A percentile compares a stretch with the other conserved stretches of the same genome.
These are phyloP conservation scores for Spathaspora sp. DNA, from an alignment of 805 yeast species.

Conservation along the genomic window DNA sequence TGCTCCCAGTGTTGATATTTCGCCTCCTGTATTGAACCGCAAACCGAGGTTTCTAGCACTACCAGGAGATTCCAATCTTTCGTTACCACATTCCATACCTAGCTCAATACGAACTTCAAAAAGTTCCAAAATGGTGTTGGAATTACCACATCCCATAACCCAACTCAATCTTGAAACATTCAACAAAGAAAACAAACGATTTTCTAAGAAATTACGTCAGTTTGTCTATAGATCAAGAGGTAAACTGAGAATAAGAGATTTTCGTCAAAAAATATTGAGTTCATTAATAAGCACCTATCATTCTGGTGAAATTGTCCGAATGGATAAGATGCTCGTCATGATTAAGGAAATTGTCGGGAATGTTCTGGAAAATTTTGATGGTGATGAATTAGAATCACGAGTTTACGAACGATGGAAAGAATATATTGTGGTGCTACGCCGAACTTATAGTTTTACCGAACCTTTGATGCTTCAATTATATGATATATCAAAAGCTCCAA, in stretches of 20 bases:
- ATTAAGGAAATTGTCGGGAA: slow-evolving; percentile 39
- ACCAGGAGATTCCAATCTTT: neutral
- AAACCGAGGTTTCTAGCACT: neutral
- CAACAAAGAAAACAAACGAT: slow-evolving; percentile 1
- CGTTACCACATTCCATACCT: neutral
- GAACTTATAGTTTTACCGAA: slow-evolving; percentile 45
- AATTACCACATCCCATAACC: slow-evolving; percentile 6
- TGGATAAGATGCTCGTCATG: slow-evolving; percentile 68
- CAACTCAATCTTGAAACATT: neutral
- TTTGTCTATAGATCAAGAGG: slow-evolving; percentile 24
- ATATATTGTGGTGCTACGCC: slow-evolving; percentile 66
- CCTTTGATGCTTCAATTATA: slow-evolving; percentile 68
- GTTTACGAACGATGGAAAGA: slow-evolving; percentile 77
- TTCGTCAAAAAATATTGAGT: slow-evolving; percentile 17
- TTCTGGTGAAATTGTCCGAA: slow-evolving; percentile 61
- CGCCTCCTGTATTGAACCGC: neutral
- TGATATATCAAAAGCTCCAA: slow-evolving; percentile 29
- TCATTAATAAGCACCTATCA: slow-evolving; percentile 27
- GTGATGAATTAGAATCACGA: slow-evolving; percentile 48
- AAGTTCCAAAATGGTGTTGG: neutral
- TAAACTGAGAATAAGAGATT: slow-evolving; percentile 11
- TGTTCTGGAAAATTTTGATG: slow-evolving; percentile 26
- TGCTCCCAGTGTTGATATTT: neutral
- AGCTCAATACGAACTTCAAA: neutral
- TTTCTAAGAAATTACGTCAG: slow-evolving; percentile 11